Evolutionary conservation across 768 basidiomycete genomes (phyloP).

Genomic region (Calocybe indica): DNA sequence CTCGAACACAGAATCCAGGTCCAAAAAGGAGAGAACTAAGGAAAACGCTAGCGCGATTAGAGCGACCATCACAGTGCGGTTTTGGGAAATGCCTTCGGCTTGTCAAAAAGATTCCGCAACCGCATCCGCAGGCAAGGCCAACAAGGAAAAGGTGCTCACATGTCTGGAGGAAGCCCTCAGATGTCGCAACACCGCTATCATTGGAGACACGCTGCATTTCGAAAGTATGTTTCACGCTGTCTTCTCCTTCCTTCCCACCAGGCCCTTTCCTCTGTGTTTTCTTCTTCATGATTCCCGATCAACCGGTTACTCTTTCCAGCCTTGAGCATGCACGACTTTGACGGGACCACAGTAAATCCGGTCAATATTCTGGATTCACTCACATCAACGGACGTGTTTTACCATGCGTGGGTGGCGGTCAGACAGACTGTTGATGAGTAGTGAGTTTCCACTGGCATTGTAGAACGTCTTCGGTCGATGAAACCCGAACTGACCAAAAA

Average conservation of each 20-base stretch:
- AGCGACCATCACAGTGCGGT: too few species aligned
- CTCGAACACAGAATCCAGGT: too few species aligned
- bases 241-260: too few species aligned
- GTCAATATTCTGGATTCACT: conserved; percentile 12
- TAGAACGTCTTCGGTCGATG: background rate
- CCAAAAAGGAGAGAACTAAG: too few species aligned
- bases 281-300: background rate
- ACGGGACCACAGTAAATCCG: conserved; percentile 22
- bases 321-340: conserved; percentile 16
- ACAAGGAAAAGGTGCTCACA: background rate
- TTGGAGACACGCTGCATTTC: conserved; percentile 38
- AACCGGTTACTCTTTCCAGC: conserved; percentile 6
- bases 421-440: conserved; percentile 21
- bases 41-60: too few species aligned
- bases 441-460: background rate
- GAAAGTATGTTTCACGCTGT: conserved; percentile 26
- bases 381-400: conserved; percentile 13
- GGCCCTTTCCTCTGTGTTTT: too few species aligned
- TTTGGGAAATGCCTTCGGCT: background rate
- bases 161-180: conserved; percentile 11
- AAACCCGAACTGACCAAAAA: conserved; percentile 1
- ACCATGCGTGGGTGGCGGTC: conserved; percentile 25
- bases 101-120: background rate
- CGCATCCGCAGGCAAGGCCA: background rate
- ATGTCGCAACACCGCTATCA: conserved; percentile 24